Percentiles rank a stretch among this genome's conserved stretches.
Evolutionary conservation across 768 basidiomycete genomes (phyloP).

Genomic region (Kwoniella newhampshirensis): DNA sequence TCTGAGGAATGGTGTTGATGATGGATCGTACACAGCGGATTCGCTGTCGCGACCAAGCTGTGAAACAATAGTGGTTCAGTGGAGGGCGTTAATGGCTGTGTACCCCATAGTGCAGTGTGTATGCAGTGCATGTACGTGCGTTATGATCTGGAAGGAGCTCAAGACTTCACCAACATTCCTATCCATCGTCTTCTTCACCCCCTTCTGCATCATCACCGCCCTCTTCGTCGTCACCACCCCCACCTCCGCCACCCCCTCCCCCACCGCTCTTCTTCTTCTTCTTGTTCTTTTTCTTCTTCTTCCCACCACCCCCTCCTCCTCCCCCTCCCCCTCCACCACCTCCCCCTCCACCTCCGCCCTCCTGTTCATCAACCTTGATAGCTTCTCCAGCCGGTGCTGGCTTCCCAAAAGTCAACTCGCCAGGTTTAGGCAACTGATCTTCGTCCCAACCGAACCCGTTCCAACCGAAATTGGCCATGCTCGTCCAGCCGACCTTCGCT

Average conservation of each 20-base stretch:
- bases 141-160: too few relatives aligned
- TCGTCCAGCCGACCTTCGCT: constrained; percentile 22
- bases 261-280: constrained; percentile 2
- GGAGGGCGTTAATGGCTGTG: too few relatives aligned
- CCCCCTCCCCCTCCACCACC: constrained; percentile 8
- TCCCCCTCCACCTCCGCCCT: constrained; percentile 10
- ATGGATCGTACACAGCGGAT: constrained; percentile 21
- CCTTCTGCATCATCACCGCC: constrained; percentile 3
- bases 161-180: too few relatives aligned
- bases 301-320: neutral
- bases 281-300: neutral
- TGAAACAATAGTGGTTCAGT: too few relatives aligned
- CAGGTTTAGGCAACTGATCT: constrained; percentile 28
- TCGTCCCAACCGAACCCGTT: constrained; percentile 43
- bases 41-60: constrained; percentile 38
- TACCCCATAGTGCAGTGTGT: too few relatives aligned
- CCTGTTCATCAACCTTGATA: constrained; percentile 18
- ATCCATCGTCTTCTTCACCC: neutral
- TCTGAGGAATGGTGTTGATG: constrained; percentile 8
- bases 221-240: neutral
- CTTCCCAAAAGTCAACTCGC: constrained; percentile 35
- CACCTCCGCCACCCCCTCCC: neutral
- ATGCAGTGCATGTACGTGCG: too few relatives aligned
- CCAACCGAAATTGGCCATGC: constrained; percentile 26
- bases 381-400: constrained; percentile 27